A percentile compares a stretch with the other conserved stretches of the same genome.
These are phyloP conservation scores for Saccharomycopsis hybrid DNA, from an alignment of 1,139 yeast genomes.

Conservation along the genomic window DNA sequence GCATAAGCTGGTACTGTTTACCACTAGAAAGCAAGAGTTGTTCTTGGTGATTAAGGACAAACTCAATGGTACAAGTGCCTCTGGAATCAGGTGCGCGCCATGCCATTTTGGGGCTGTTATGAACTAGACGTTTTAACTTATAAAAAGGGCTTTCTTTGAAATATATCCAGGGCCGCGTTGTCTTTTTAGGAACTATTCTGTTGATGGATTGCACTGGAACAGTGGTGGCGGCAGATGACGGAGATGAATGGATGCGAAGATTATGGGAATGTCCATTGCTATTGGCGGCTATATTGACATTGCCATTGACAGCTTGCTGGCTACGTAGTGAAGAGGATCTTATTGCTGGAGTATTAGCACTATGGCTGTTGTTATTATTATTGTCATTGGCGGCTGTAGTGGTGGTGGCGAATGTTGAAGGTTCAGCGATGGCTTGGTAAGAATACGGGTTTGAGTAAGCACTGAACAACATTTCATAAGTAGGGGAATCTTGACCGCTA, in stretches of 20 bases:
- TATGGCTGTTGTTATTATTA: neutral
- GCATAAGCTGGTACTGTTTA: conserved; percentile 32
- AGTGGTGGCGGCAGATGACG: conserved; percentile 22
- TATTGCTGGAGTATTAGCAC: neutral
- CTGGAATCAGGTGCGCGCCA: conserved; percentile 34
- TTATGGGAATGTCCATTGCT: too few species aligned
- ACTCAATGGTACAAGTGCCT: conserved; percentile 35
- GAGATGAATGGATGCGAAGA: too few species aligned
- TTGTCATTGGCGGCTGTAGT: too few species aligned
- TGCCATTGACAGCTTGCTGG: too few species aligned
- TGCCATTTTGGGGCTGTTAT: conserved; percentile 41
- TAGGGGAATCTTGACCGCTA: conserved; percentile 35
- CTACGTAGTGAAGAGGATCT: too few species aligned
- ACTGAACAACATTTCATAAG: conserved; percentile 25
- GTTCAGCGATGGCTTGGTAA: conserved; percentile 19
- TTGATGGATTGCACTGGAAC: neutral
- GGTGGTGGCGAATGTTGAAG: too few species aligned
- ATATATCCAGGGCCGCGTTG: conserved; percentile 34
- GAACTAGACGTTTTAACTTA: conserved; percentile 37
- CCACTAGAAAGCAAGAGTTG: conserved; percentile 28
- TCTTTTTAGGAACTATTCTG: neutral
- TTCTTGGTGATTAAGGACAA: conserved; percentile 39
- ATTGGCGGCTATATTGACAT: too few species aligned
- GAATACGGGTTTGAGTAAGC: neutral
- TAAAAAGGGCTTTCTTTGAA: conserved; percentile 52